These are phyloP conservation scores for Pythium grandisporangium DNA, from an alignment of 352 stramenopile species.

Conservation along the genomic window DNA sequence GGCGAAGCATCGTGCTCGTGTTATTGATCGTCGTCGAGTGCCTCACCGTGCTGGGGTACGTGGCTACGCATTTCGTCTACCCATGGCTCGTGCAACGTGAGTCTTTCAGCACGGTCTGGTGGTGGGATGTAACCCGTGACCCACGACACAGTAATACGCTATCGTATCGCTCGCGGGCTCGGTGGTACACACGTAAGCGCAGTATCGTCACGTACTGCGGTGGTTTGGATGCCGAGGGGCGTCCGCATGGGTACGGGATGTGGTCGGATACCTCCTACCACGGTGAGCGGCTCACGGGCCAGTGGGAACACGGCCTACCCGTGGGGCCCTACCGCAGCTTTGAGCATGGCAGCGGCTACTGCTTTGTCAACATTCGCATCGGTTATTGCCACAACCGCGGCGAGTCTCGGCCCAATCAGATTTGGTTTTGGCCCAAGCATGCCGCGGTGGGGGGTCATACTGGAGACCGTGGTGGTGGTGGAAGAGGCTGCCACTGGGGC, in stretches of 20 bases:
- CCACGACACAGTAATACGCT: conserved; percentile 8
- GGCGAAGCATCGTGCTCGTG: conserved; percentile 14
- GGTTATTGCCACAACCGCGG: conserved; percentile 32
- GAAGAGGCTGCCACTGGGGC: conserved; percentile 27
- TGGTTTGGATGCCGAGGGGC: conserved; percentile 22
- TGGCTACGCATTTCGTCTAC: conserved; percentile 41
- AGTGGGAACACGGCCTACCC: conserved; percentile 47
- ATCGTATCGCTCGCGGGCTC: conserved; percentile 17
- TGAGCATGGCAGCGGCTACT: conserved; percentile 49
- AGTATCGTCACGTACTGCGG: conserved; percentile 40
- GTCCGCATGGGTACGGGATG: conserved; percentile 44
- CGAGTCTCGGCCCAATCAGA: conserved; percentile 21
- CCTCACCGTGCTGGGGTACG: conserved; percentile 31
- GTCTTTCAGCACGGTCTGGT: conserved; percentile 21
- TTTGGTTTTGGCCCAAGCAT: conserved; percentile 42
- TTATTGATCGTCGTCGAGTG: conserved; percentile 26
- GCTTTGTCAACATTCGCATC: conserved; percentile 44
- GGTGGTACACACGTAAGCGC: conserved; percentile 17
- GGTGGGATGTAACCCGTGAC: conserved; percentile 24
- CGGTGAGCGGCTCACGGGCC: conserved; percentile 43
- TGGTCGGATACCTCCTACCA: conserved; percentile 60
- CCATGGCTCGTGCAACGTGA: conserved; percentile 28
- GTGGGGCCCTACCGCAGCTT: conserved; percentile 47
- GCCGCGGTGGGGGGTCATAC: conserved; percentile 32
- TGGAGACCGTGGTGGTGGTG: conserved; percentile 10